Base-by-base conservation (phyloP, 768 basidiomycete genomes). In the Leccinum rimulosum region DNA sequence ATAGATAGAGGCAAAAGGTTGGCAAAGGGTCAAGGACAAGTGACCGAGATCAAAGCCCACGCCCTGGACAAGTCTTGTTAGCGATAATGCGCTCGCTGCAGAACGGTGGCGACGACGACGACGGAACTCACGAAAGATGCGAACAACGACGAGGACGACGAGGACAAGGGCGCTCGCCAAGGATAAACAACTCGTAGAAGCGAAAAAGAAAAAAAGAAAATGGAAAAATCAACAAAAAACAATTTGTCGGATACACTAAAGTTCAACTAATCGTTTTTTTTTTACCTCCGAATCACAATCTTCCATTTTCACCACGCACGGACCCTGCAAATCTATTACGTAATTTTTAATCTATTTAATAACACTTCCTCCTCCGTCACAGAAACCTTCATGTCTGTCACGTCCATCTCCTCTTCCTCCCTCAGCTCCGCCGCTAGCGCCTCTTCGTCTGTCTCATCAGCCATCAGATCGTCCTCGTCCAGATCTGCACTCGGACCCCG, bases 351-450 rank as follows among this genome's bases (percentile, higher is more conserved):
- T 55, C 55, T 56, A 38, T 27, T 53, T 15, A 55, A 59, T 27
- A 83, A 69, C n/a, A 57, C 36, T 15, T 65, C 61, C 68, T 86
- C 82, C 54, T 78, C 75, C 22, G 55, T 59, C 33, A 58, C 64
- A 25, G 75, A 78, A 14, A 61, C 36, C 30, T 58, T 59, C 33
- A 57, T 50, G 59, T 85, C 82, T 54, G 48, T 38, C 28, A 65
- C 54, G 35, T 85, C 80, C 49, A 80, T 63, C 22, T 66, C 63
- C 6, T 68, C 74, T 31, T 85, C 84, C 8, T 79, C 79, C 22
- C 67, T 54, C 51, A 84, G 61, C 64, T 81, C 83, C 1, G 57
- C 64, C 17, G 59, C 60, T 40, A 82, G 55, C 25, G 63, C 73
- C 17, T 73, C 74, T 19, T 76, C 73, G 54, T 84, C 77, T 5